Percentiles rank a stretch among this genome's conserved stretches.
These are phyloP conservation scores for Harrya chromipes DNA, from an alignment of 768 basidiomycete genomes.

Conservation along the genomic window DNA sequence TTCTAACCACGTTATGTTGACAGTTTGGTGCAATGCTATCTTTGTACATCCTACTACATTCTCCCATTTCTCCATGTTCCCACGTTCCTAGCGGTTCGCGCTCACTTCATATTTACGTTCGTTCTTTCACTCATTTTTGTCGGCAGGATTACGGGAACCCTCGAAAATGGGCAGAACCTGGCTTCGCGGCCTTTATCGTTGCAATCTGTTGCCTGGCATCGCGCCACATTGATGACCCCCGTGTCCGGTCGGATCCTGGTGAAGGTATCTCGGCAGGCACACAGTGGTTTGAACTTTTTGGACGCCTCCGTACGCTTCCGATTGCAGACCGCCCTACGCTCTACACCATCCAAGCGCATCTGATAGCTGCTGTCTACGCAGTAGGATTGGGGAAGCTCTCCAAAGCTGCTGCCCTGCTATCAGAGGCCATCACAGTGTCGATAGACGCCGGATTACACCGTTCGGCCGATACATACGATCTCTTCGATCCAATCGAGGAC, in stretches of 20 bases:
- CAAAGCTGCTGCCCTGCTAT: conserved; percentile 80
- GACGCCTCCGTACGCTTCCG: conserved; percentile 81
- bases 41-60: conserved; percentile 92
- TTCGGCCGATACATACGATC: conserved; percentile 78
- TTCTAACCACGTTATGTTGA: conserved; percentile 13
- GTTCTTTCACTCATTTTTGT: conserved; percentile 15
- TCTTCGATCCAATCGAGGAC: conserved; percentile 87
- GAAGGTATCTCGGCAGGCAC: conserved; percentile 89
- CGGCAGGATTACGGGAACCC: conserved; percentile 88
- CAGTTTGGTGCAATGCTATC: conserved; percentile 77
- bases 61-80: conserved; percentile 93
- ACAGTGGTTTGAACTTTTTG: conserved; percentile 89
- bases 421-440: conserved; percentile 83
- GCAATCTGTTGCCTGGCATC: conserved; percentile 89
- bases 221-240: conserved; percentile 88
- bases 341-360: conserved; percentile 88
- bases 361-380: conserved; percentile 90
- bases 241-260: conserved; percentile 76
- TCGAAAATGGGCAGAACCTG: conserved; percentile 93
- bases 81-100: conserved; percentile 71
- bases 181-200: conserved; percentile 93
- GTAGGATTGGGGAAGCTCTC: conserved; percentile 88
- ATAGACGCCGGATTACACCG: conserved; percentile 89
- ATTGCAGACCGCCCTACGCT: conserved; percentile 85
- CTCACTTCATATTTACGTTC: conserved; percentile 14